Evolutionary conservation across 129 eudicot species (phyloP), one percentile per base, ranked within the genome.

Genomic region (Ambrosia artemisiifolia): DNA sequence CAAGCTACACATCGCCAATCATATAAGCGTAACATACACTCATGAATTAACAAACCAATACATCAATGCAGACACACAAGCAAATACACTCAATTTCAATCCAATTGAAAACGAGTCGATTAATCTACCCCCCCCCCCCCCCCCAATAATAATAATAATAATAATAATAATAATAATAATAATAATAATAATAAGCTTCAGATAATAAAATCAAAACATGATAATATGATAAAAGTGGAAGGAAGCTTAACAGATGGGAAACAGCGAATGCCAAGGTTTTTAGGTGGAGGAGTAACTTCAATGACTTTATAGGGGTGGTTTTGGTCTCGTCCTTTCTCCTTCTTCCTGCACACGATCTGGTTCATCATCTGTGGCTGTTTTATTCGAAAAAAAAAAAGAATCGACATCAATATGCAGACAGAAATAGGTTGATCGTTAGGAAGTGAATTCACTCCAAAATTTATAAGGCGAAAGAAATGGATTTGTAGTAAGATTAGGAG

Each of bases 271-370:
- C 98, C 98, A 9, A 93, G 96, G 86, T 69, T 79, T 73, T 55
- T 77, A 63, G 98, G 98, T 3, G 98, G 96, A 50, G 98, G 98
- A 19, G 95, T 87, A 65, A 93, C 85, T 78, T 87, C 95, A 46
- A 90, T 85, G 43, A 93, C 98, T 82, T 87, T 90, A 63, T 93
- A 93, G 8, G 96, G 96, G 56, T 80, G 38, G 65, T 75, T 87
- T 33, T 83, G 87, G 14, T 85, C 95, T 71, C 91, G 82, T 32
- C 89, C 95, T 69, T 79, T 83, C 74, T 85, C 90, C 71, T 82
- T 92, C 86, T 85, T 92, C 72, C 91, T 85, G 83, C 98, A 92
- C 1, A 72, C 36, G 20, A 92, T 72, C 64, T 76, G 82, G 0
- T 71, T 81, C 32, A 72, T 83, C 82, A 70, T 65, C 78, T 84